These are phyloP conservation scores for Chlorella ohadii DNA, from an alignment of 139 green algal species.

Conservation along the genomic window DNA sequence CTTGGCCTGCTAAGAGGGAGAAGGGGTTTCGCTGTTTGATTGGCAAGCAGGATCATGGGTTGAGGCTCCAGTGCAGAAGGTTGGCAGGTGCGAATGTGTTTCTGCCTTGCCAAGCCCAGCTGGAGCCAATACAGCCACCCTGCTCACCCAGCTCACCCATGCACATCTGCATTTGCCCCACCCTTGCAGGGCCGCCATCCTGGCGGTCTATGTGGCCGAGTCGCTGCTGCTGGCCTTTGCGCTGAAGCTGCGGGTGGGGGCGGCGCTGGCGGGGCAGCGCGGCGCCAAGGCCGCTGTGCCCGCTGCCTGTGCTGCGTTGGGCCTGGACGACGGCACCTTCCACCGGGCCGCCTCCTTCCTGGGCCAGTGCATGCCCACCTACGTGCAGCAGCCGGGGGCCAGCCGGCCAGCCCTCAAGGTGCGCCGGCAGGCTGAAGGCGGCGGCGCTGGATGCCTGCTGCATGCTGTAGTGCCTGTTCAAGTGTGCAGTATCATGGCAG, in stretches of 20 bases:
- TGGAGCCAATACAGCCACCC: too few relatives aligned
- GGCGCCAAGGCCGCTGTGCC: not conserved
- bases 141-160: not conserved
- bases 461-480: too few relatives aligned
- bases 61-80: too few relatives aligned
- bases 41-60: too few relatives aligned
- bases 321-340: conserved; percentile 25
- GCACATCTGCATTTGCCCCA: too few relatives aligned
- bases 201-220: conserved; percentile 83
- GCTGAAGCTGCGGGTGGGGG: conserved; percentile 88
- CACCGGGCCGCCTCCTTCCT: conserved; percentile 54
- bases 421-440: not conserved
- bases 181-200: conserved; percentile 62
- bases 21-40: too few relatives aligned
- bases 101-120: too few relatives aligned
- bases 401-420: conserved; percentile 20
- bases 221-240: conserved; percentile 90
- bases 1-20: too few relatives aligned
- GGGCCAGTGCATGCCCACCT: conserved; percentile 52
- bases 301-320: not conserved
- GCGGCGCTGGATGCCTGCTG: too few relatives aligned
- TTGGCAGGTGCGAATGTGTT: too few relatives aligned
- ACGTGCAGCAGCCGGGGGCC: not conserved
- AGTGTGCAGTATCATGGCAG: too few relatives aligned
- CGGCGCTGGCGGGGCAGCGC: conserved; percentile 32